phyloP scores from a whole-genome alignment of 2,329 filamentous ascomycete species.

The Alternaria dauci region DNA sequence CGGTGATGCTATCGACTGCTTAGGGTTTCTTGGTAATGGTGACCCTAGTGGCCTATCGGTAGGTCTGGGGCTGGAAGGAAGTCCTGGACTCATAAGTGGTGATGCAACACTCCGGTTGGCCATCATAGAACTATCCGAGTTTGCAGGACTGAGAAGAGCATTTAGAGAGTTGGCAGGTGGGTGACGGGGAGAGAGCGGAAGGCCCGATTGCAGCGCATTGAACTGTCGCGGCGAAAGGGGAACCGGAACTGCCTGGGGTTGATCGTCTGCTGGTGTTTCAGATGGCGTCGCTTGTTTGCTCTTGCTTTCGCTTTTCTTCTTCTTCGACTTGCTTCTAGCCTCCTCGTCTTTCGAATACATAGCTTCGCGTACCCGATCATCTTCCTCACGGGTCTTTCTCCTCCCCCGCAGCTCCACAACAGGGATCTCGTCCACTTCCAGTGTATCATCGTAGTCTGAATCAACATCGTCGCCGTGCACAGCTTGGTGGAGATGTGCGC shows the following conservation, averaged over 20 bases:
- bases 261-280: constrained; percentile 25
- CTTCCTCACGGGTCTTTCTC: constrained; percentile 85
- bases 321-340: constrained; percentile 75
- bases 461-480: constrained; percentile 70
- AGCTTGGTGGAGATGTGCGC: constrained; percentile 55
- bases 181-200: constrained; percentile 51
- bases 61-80: constrained; percentile 69
- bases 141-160: constrained; percentile 61
- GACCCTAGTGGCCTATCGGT: constrained; percentile 67
- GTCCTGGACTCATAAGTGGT: constrained; percentile 67
- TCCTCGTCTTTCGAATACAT: constrained; percentile 73
- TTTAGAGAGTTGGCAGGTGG: constrained; percentile 50
- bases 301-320: constrained; percentile 66
- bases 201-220: constrained; percentile 41
- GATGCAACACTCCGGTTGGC: constrained; percentile 53
- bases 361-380: constrained; percentile 79
- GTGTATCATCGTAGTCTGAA: constrained; percentile 82
- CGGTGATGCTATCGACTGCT: constrained; percentile 67
- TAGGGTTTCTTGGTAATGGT: constrained; percentile 65
- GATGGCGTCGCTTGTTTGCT: constrained; percentile 51
- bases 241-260: constrained; percentile 28
- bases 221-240: constrained; percentile 44
- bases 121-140: constrained; percentile 50
- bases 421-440: constrained; percentile 72
- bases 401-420: constrained; percentile 70